Evolutionary conservation across 1,139 yeast genomes (phyloP), one percentile per base, ranked within the genome.

Genomic region (Schizosaccharomyces versatilis): DNA sequence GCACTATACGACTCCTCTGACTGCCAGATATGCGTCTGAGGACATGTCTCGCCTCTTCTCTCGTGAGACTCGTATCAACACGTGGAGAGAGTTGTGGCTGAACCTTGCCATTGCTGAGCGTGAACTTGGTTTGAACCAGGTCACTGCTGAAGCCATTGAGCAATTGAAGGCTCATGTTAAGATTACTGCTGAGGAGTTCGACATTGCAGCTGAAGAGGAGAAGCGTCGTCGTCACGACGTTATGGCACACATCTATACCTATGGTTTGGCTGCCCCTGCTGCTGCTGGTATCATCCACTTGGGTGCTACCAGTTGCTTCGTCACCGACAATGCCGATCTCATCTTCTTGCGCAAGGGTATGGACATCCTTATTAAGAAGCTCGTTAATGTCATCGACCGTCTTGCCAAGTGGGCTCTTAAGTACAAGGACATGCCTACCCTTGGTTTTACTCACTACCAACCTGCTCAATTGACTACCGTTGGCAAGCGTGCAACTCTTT

Each of bases 391-490:
- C 60, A 90, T 90, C 64, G 82, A 88, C 73, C 79, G 95, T 69
- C 75, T 90, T 68, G 72, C 88, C 58, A 73, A 82, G 67, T 90
- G 93, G 69, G 97, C 98, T 54, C 66, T 85, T 61, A 79, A 84
- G 68, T 79, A 90, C 74, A 90, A 90, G 73, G 97, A 90, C 69
- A 71, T 86, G 70, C 98, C 99, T 51, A 96, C 88, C 53, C 77
- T 90, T 62, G 99, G 99, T 47, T 90, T 97, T 96, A 90, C 99
- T 58, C 99, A 90, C 71, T 90, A 90, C 78, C 99, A 90, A 73
- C 99, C 99, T 19, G 98, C 98, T 57, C 99, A 90, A 73, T 78
- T 93, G 67, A 88, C 97, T 60, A 90, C 99, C 51, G 95, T 90
- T 59, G 99, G 99, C 67, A 90, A 90, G 75, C 82, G 99, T 72